Conservation (phyloP, 2,329 filamentous ascomycete genomes). For the Fusarium abutilonis region DNA sequence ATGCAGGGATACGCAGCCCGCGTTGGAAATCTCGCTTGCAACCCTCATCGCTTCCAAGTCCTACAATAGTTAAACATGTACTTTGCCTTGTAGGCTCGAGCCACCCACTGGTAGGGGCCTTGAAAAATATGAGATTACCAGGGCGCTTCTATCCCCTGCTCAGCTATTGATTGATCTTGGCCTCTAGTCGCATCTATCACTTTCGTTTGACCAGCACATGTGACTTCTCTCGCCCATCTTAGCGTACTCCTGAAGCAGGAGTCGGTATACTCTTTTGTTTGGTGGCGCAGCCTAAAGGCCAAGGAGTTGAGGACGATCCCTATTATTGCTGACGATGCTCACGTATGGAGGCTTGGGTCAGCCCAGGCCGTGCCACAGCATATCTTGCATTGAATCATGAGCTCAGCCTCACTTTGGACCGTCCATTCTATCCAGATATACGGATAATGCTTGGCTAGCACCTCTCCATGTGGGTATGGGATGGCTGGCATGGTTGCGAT, state of each 20-base stretch:
- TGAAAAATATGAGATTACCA: constrained; percentile 30
- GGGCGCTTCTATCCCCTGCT: constrained; percentile 18
- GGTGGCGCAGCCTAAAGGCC: constrained; percentile 3
- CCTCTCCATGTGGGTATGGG: no score
- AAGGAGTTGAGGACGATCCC: constrained; percentile 7
- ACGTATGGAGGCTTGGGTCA: constrained; percentile 3
- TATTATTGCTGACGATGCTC: constrained; percentile 8
- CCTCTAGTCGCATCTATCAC: constrained; percentile 12
- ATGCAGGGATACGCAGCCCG: constrained; percentile 29
- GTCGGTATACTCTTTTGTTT: background rate
- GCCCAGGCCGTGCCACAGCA: constrained; percentile 28
- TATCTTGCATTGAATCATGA: constrained; percentile 7
- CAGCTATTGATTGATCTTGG: constrained; percentile 21
- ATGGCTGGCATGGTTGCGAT: no score
- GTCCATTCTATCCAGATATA: background rate
- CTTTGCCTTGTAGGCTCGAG: constrained; percentile 12
- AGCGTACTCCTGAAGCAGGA: constrained; percentile 4
- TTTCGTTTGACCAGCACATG: constrained; percentile 7
- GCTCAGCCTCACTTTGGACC: constrained; percentile 3
- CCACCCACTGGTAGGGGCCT: constrained; percentile 19
- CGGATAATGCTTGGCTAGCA: no score
- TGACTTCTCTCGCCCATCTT: constrained; percentile 8
- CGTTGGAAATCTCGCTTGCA: constrained; percentile 25
- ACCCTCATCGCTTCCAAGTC: constrained; percentile 19
- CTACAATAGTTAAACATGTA: background rate